Base-by-base conservation (phyloP, 306 rosid genomes). In the Elaeagnus macrophylla region DNA sequence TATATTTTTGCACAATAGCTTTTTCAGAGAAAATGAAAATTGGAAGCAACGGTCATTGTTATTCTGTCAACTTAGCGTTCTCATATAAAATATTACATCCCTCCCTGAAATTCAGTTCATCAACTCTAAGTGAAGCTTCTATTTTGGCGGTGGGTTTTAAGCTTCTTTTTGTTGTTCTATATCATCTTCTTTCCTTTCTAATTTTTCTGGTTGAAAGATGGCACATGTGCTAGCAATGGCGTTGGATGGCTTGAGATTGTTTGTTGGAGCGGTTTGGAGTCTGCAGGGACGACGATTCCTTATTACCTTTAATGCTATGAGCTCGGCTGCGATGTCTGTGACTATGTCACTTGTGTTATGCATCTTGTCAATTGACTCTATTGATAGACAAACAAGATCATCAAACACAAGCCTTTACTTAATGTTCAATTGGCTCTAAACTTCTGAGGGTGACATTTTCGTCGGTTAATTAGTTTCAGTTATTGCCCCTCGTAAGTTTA, bases 221-320 rank as follows among this genome's bases (percentile, higher is more conserved):
- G 78, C 83, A 81, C 72, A 64, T 64, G 53, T 79, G 56, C 9
- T 79, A 6, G 42, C 71, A 20, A 62, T 54, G 79, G 65, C 72
- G 70, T 61, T 72, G 7, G 61, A 75, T 25, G 77, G 82, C 7
- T 47, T 79, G 55, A 51, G 52, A 41, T 15, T 39, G 56, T 71
- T 87, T 60, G 66, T 72, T 3, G 63, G 68, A 55, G 81, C 94
- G 25, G 54, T 79, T 17, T 83, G 94, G 89, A 70, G 68, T 10
- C 68, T 83, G 39, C 95, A 75, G 59, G 85, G 81, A 71, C 72
- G 79, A 5, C 77, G 89, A 8, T 75, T 75, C 71, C 69, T 80
- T 35, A 35, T 51, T 35, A 79, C 60, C 54, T 83, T 81, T 52
- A 58, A 79, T 25, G 38, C 58, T 25, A 71, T 73, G 7, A 75